Evolutionary conservation across 352 stramenopile genomes (phyloP).

Genomic region (Phytopythium helicoides): DNA sequence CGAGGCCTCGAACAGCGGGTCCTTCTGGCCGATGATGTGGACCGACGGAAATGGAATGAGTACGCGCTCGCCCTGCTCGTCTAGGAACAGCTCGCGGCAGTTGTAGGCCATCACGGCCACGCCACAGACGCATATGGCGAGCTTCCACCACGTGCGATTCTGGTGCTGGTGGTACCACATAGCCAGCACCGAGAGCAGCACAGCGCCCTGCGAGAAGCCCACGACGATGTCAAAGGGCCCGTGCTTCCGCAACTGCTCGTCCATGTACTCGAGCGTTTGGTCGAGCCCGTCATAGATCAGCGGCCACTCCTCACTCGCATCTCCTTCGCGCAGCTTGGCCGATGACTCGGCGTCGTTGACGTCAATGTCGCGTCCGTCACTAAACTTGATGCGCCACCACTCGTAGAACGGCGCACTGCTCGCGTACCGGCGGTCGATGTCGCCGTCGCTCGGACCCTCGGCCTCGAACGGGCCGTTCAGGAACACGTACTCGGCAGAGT

Average conservation of each 20-base stretch:
- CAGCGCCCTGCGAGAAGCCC: conserved; percentile 64
- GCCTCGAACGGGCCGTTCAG: conserved; percentile 42
- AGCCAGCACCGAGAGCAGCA: conserved; percentile 38
- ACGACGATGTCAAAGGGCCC: conserved; percentile 49
- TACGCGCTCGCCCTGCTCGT: conserved; percentile 20
- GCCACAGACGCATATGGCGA: conserved; percentile 27
- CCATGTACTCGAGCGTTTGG: conserved; percentile 31
- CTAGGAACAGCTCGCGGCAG: conserved; percentile 31
- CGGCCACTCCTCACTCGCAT: conserved; percentile 19
- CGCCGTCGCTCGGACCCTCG: conserved; percentile 23
- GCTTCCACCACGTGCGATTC: conserved; percentile 32
- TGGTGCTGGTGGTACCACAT: conserved; percentile 33
- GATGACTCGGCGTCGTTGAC: conserved; percentile 34
- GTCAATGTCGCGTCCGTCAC: no score
- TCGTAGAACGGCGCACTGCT: conserved; percentile 51
- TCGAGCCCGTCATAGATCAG: conserved; percentile 35
- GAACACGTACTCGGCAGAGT: conserved; percentile 34
- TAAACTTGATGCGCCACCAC: no score
- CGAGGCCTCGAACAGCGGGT: conserved; percentile 36
- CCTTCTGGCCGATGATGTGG: conserved; percentile 47
- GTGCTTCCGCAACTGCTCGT: conserved; percentile 23
- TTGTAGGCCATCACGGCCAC: conserved; percentile 30
- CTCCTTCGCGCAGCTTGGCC: conserved; percentile 15
- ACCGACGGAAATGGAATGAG: conserved; percentile 49
- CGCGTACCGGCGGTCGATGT: conserved; percentile 30